Base-by-base conservation (phyloP, 139 green algal species). In the Parachlorella kessleri region DNA sequence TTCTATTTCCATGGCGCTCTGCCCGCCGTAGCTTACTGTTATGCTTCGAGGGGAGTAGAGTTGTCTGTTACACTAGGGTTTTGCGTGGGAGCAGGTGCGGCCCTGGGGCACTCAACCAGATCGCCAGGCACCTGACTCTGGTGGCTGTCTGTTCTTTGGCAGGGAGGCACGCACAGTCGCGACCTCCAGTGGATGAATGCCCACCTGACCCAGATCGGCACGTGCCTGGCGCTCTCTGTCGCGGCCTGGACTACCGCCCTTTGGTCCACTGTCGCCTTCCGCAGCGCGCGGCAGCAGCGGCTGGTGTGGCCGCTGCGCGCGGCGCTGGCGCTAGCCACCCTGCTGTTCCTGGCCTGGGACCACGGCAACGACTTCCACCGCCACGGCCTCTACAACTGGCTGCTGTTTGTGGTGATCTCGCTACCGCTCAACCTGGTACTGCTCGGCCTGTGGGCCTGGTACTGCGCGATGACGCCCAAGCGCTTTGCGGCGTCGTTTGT, bases 331-430 rank as follows among this genome's bases (percentile, higher is more conserved):
- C 24, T 23, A 23, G 33, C 35, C 41, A 36, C 66, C 53, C 71
- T 76, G 33, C 48, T 66, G 41, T 39, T 53, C 3, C 71, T 76
- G 48, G 33, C 35, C 10, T 76, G 41, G 38, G 35, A 76, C 71
- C 71, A 76, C 48, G 71, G 71, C 32, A 28, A 36, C 21, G 71
- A 76, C 48, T 76, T 76, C 48, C 48, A 67, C 21, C 9, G n/a
- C n/a, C 71, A 76, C 71, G 71, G 71, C 35, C 35, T 76, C n/a
- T 76, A 76, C 71, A 76, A 76, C 71, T 76, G 71, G 71, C 35
- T 66, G 71, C 71, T 76, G 48, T 65, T 55, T 30, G 33, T 67
- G 3, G 21, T 67, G 35, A 59, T 76, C 28, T 48, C 30, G 1
- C 28, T 76, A 23, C 71, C 71, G 2, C 71, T 76, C 26, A 76